phyloP scores from a whole-genome alignment of 2,329 filamentous ascomycete genomes.

The Paecilomyces sp. region DNA sequence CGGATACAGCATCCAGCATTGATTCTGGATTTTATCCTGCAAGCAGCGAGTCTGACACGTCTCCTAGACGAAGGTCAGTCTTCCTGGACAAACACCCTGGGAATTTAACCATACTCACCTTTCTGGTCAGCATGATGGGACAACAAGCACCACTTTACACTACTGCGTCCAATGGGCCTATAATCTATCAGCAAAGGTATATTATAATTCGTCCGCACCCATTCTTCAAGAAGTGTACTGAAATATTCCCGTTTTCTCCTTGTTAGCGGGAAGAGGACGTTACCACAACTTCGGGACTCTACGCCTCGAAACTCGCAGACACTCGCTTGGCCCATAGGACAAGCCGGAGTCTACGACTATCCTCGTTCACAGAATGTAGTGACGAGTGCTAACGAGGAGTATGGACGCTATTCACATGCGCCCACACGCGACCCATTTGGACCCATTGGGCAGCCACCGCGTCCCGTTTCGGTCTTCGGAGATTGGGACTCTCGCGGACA shows the following conservation, averaged over 20 bases:
- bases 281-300: slow-evolving; percentile 20
- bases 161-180: slow-evolving; percentile 17
- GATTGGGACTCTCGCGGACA: slow-evolving; percentile 27
- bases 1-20: slow-evolving; percentile 19
- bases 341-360: slow-evolving; percentile 24
- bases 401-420: slow-evolving; percentile 21
- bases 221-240: slow-evolving; percentile 4
- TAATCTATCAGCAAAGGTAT: slow-evolving; percentile 34
- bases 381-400: slow-evolving; percentile 18
- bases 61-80: slow-evolving; percentile 29
- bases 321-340: slow-evolving; percentile 12
- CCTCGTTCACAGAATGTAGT: slow-evolving; percentile 21
- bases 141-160: slow-evolving; percentile 23
- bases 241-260: slow-evolving; percentile 9
- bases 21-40: slow-evolving; percentile 22
- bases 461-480: slow-evolving; percentile 21
- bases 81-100: not conserved
- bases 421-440: slow-evolving; percentile 22
- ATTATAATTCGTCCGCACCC: not conserved
- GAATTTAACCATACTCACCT: slow-evolving; percentile 15
- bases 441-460: slow-evolving; percentile 21
- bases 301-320: slow-evolving; percentile 20
- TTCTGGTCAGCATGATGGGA: slow-evolving; percentile 17
- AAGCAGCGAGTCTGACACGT: slow-evolving; percentile 23
- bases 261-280: slow-evolving; percentile 24